A percentile compares a stretch with the other conserved stretches of the same genome.
phyloP scores from a whole-genome alignment of 179 eudicot species.

The Monotropa hypopitys region DNA sequence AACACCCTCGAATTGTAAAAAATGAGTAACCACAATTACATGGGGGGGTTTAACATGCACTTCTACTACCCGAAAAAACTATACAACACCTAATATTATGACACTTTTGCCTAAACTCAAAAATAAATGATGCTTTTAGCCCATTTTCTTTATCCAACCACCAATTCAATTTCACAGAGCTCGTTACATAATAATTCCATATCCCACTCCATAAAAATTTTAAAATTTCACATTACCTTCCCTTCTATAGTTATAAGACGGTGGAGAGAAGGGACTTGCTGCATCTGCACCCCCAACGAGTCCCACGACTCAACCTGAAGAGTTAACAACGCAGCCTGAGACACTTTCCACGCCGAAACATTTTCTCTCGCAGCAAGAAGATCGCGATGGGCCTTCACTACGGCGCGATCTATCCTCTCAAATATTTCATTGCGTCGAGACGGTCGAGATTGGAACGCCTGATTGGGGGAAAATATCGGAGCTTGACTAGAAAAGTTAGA shows the following conservation, averaged over 20 bases:
- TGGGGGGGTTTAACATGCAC: background rate
- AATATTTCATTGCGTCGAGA: constrained; percentile 11
- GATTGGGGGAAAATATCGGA: constrained; percentile 15
- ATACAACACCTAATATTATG: background rate
- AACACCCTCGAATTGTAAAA: background rate
- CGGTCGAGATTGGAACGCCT: background rate
- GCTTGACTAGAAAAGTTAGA: constrained; percentile 19
- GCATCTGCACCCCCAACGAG: constrained; percentile 52
- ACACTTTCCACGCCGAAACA: constrained; percentile 63
- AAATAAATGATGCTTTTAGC: background rate
- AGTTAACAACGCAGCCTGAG: constrained; percentile 39
- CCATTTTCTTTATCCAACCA: background rate
- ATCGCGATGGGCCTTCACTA: constrained; percentile 23
- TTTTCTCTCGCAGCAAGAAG: constrained; percentile 30
- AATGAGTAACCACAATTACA: background rate
- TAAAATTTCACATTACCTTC: constrained; percentile 32
- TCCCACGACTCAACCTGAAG: constrained; percentile 70
- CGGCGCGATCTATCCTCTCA: constrained; percentile 41
- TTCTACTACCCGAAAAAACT: background rate
- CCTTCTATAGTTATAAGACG: constrained; percentile 47
- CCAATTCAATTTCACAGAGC: too few species aligned
- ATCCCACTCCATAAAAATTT: too few species aligned
- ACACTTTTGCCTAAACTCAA: background rate
- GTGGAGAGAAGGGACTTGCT: constrained; percentile 48
- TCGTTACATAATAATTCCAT: too few species aligned